Evolutionary conservation across 108 stramenopile genomes (phyloP).

Genomic region (Skeletonema marinoi): DNA sequence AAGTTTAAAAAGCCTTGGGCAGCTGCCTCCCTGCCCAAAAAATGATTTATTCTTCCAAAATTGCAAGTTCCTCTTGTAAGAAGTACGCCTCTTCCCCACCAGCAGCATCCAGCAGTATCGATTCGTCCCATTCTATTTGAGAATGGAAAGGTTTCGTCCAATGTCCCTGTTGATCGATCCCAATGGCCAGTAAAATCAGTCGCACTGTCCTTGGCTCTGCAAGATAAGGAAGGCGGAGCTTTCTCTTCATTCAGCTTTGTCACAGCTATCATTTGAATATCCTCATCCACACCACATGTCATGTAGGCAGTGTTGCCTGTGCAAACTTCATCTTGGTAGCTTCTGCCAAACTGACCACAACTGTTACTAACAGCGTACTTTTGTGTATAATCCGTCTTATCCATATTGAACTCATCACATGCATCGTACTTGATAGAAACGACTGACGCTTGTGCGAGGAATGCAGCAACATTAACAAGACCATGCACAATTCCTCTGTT

Average conservation of each 20-base stretch:
- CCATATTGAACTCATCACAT: slow-evolving; percentile 40
- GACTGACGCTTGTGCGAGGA: slow-evolving; percentile 24
- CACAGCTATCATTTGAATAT: slow-evolving; percentile 21
- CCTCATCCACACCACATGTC: slow-evolving; percentile 28
- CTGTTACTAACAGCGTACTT: slow-evolving; percentile 27
- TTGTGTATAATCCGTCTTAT: slow-evolving; percentile 9
- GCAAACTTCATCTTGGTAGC: slow-evolving; percentile 25
- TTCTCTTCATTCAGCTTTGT: slow-evolving; percentile 4
- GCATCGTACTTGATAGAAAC: slow-evolving; percentile 40
- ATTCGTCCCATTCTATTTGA: slow-evolving; percentile 38
- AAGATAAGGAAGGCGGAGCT: slow-evolving; percentile 17
- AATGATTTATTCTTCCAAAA: slow-evolving; percentile 46
- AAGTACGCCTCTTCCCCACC: slow-evolving; percentile 48
- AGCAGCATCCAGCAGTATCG: slow-evolving; percentile 46
- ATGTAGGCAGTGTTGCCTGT: slow-evolving; percentile 4
- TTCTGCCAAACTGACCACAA: slow-evolving; percentile 32
- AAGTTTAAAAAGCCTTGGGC: slow-evolving; percentile 18
- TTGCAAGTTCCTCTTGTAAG: slow-evolving; percentile 44
- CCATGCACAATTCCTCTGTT: slow-evolving; percentile 18
- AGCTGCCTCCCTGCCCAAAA: slow-evolving; percentile 18
- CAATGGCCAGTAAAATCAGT: slow-evolving; percentile 33
- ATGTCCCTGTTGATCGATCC: slow-evolving; percentile 9
- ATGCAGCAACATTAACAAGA: slow-evolving; percentile 33
- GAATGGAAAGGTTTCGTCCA: slow-evolving; percentile 10
- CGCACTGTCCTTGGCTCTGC: slow-evolving; percentile 12